Base-by-base conservation (phyloP, 495 filamentous ascomycete species). In the Penicillium lividum region DNA sequence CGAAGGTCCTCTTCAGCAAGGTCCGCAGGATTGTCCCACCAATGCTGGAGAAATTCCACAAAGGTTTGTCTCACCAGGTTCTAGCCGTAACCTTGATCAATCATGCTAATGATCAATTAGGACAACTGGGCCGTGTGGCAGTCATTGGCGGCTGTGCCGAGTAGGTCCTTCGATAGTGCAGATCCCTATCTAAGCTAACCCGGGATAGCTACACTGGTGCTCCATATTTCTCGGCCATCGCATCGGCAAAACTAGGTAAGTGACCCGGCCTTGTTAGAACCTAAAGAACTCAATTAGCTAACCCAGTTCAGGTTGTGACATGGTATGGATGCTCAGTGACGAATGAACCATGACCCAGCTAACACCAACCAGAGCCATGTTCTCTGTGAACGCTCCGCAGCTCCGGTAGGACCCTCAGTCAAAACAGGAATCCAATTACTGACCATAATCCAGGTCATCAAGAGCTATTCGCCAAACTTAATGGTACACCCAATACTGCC, bases 401-500 rank as follows among this genome's bases (percentile, higher is more conserved):
- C 87, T 57, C 80, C 84, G 42, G 75, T 76, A 76, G 49, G 61
- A 34, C 29, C 22, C 22, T 27, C 15, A 9, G 8, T 8, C 22
- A 22, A 22, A 1, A 22, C 22, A 22, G 22, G 2, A 22, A 22
- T 22, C 22, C 22, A 22, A 22, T 22, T 22, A 22, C 22, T 22
- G 22, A 22, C 22, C 22, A 1, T 22, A 22, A 22, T 22, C 22
- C 38, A 77, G 71, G 93, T 97, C 45, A 95, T 98, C 68, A 98
- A 98, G 80, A 86, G 90, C 15, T 98, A 98, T 79, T 98, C 95
- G 36, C 94, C 94, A 9, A 97, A 98, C 75, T 78, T 98, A 13
- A 98, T 98, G 95, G 95, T 98, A 13, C 95, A 98, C 70, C 95
- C 94, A 3, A 81, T 96, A 50, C 92, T 98, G 82, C 92, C 93